A percentile compares a stretch with the other conserved stretches of the same genome.
Evolutionary conservation across 805 yeast genomes (phyloP).

Genomic region (Naumovozyma baii): DNA sequence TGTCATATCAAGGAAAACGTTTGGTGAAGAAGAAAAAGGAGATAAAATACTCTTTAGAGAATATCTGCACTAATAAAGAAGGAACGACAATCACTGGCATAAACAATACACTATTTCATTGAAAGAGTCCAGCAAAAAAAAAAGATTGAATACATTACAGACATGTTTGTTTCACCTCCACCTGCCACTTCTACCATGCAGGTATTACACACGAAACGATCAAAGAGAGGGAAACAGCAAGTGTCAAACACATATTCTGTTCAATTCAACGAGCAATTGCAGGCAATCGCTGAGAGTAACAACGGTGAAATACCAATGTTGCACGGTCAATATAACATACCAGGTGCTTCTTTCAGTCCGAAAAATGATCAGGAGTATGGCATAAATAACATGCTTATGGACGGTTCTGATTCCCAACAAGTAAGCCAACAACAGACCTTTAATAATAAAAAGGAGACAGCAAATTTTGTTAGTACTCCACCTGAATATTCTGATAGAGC

Average conservation of each 20-base stretch:
- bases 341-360: too few relatives aligned
- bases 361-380: too few relatives aligned
- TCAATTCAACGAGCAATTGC: constrained; percentile 3
- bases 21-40: too few relatives aligned
- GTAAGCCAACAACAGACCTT: constrained; percentile 3
- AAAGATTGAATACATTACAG: neutral
- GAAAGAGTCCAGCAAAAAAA: neutral
- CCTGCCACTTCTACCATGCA: constrained; percentile 23
- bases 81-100: too few relatives aligned
- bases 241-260: neutral
- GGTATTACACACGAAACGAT: constrained; percentile 11
- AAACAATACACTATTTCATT: neutral
- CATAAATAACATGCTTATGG: too few relatives aligned
- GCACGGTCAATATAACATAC: neutral
- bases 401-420: too few relatives aligned
- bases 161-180: constrained; percentile 28
- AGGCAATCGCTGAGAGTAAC: constrained; percentile 5
- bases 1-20: too few relatives aligned
- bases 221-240: constrained; percentile 2
- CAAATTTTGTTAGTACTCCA: constrained; percentile 28
- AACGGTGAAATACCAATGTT: constrained; percentile 1
- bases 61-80: too few relatives aligned
- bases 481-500: constrained; percentile 30
- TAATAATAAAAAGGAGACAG: constrained; percentile 5
- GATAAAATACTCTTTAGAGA: too few relatives aligned